Evolutionary conservation across 805 yeast species (phyloP).

Genomic region (Barnettozyma pratensis): DNA sequence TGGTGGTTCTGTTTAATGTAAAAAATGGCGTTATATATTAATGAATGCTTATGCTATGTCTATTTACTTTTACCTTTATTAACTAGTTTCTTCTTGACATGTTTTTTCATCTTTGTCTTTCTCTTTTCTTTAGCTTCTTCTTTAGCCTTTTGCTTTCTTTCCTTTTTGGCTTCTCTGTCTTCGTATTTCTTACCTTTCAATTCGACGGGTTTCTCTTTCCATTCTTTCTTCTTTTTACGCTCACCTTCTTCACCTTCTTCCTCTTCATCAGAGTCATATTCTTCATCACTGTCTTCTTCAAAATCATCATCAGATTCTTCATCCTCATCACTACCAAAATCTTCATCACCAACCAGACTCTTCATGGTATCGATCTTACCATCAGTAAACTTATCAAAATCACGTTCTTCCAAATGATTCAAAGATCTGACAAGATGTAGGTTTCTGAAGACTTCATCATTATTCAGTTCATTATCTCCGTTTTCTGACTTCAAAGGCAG

Average conservation of each 20-base stretch:
- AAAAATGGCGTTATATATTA: slow-evolving; percentile 2
- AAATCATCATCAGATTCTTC: slow-evolving; percentile 24
- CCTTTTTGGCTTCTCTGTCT: slow-evolving; percentile 73
- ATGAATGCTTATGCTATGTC: background rate
- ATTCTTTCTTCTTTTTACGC: slow-evolving; percentile 33
- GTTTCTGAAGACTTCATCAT: slow-evolving; percentile 86
- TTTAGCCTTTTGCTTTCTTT: slow-evolving; percentile 70
- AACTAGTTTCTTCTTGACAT: slow-evolving; percentile 70
- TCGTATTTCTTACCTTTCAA: slow-evolving; percentile 72
- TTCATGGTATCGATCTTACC: slow-evolving; percentile 80
- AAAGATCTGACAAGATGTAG: slow-evolving; percentile 72
- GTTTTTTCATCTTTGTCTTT: slow-evolving; percentile 77
- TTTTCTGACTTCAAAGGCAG: slow-evolving; percentile 53
- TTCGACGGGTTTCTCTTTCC: slow-evolving; percentile 37
- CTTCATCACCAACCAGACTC: slow-evolving; percentile 41
- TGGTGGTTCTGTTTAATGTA: slow-evolving; percentile 40
- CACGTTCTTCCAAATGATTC: slow-evolving; percentile 85
- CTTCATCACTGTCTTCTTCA: slow-evolving; percentile 24
- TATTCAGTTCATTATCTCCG: slow-evolving; percentile 49
- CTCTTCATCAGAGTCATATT: slow-evolving; percentile 24
- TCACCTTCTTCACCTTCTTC: slow-evolving; percentile 31
- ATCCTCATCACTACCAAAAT: slow-evolving; percentile 24
- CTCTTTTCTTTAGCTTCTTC: slow-evolving; percentile 76
- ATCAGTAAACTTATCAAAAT: slow-evolving; percentile 68
- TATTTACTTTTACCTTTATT: slow-evolving; percentile 43